These are phyloP conservation scores for Salmacisia buchloeana DNA, from an alignment of 1,284 basidiomycete species.

Conservation along the genomic window DNA sequence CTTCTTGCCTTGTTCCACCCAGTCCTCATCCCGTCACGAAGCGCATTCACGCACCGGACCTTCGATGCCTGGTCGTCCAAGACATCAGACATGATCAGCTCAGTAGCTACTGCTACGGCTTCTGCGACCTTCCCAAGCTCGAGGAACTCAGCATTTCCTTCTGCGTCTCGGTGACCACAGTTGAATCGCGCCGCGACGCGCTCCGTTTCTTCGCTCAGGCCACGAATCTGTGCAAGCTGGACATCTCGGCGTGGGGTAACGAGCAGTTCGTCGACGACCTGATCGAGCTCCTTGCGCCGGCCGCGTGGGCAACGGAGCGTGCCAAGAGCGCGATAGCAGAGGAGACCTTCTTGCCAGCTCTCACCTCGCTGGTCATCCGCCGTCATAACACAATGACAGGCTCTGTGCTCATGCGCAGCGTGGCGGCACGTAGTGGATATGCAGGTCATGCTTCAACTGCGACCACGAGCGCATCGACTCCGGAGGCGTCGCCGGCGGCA, in stretches of 20 bases:
- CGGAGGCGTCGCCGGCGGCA: too few relatives aligned
- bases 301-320: not conserved
- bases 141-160: slow-evolving; percentile 5
- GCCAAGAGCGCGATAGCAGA: not conserved
- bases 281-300: not conserved
- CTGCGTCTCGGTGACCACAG: not conserved
- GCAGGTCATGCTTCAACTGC: too few relatives aligned
- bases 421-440: slow-evolving; percentile 3
- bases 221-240: not conserved
- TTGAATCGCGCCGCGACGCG: not conserved
- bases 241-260: not conserved
- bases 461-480: too few relatives aligned
- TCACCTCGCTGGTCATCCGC: not conserved
- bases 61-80: not conserved
- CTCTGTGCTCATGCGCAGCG: not conserved
- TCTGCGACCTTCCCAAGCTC: not conserved
- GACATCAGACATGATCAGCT: not conserved
- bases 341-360: not conserved
- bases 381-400: not conserved
- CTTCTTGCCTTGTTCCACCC: not conserved
- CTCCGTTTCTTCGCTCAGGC: not conserved
- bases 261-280: not conserved
- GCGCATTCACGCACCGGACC: not conserved
- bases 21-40: not conserved
- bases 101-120: not conserved